Base-by-base conservation (phyloP, 2,329 filamentous ascomycete species). In the Sarocladiaceae sp. region DNA sequence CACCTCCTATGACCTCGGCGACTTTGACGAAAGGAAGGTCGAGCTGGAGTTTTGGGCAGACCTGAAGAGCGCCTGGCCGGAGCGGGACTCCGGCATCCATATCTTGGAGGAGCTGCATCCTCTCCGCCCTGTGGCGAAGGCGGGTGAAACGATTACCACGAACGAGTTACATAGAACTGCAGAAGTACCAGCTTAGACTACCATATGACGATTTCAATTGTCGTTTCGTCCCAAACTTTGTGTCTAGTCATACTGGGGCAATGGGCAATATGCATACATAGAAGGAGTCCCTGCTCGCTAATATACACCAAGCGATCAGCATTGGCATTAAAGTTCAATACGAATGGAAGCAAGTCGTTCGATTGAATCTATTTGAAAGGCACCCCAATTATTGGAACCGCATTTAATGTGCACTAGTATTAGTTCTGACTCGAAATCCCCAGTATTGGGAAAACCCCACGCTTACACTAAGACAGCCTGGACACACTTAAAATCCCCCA, bases 61-160 rank as follows among this genome's bases (percentile, higher is more conserved):
- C 10, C 23, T 46, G 40, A 46, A 28, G 40, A n/a, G 5, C 23
- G 46, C 46, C 4, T 49, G 46, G 46, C 46, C 46, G 29, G 29
- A 36, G 26, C 46, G 46, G 17, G 29, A 23, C 12, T 33, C 46
- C 23, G 46, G 46, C 4, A 15, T 10, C 22, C 10, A 49, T 20
- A 18, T 35, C 6, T 35, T 49, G n/a, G 46, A 35, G n/a, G 46
- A 49, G 46, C 17, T 49, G 18, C 46, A 49, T 36, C 46, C 46
- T 33, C 29, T 49, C 13, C 46, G 46, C n/a, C 6, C 40, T n/a
- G n/a, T 25, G 12, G 11, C 40, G 25, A 22, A 25, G 17, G 8
- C n/a, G 18, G n/a, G 39, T 20, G 17, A 20, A 8, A n/a, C n/a
- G 17, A 22, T 42, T 10, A 11, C 39, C 4, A 20, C 5, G 18